Evolutionary conservation across 768 basidiomycete genomes (phyloP), one percentile per base, ranked within the genome.

Genomic region (Hericium alpestre): DNA sequence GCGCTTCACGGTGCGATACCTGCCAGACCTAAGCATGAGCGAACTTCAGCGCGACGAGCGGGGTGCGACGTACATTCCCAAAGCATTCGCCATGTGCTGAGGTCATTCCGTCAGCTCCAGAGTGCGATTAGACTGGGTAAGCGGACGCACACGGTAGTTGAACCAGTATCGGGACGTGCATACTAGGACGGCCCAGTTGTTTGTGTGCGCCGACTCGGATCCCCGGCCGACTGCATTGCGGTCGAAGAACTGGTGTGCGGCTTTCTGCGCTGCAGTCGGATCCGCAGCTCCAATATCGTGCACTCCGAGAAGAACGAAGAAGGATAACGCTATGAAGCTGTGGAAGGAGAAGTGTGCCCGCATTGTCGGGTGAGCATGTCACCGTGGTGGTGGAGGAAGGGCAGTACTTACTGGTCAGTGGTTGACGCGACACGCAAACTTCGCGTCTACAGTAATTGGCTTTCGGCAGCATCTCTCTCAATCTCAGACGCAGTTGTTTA

Each of bases 181-280:
- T 4, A 98, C 94, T 38, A 98, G 75, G 5, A 99, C 94, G 1
- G 96, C 96, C 96, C 96, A 99, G 69, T 98, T 98, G 67, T 98
- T 99, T 6, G 95, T 96, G 67, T 96, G 93, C 6, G 73, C 67
- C 0, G 56, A 58, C 55, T 61, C 60, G 11, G 60, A 61, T n/a
- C 55, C 16, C 10, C 27, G 48, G 16, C 52, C 41, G 7, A 52
- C 40, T 4, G 56, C 57, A 61, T 54, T 51, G 22, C 51, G 39
- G 16, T 47, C 54, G 16, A 58, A 55, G 39, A 58, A 54, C 43
- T 55, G 38, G 11, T 52, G 46, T 11, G 56, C 59, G n/a, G 49
- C 53, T 10, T 37, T 32, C 47, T 54, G 18, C 22, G 38, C 32
- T 18, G 25, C 20, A 23, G 52, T 37, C 25, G 38, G 25, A n/a